Conservation (phyloP, 2,329 filamentous ascomycete genomes). For the Paecilomyces variotii region DNA sequence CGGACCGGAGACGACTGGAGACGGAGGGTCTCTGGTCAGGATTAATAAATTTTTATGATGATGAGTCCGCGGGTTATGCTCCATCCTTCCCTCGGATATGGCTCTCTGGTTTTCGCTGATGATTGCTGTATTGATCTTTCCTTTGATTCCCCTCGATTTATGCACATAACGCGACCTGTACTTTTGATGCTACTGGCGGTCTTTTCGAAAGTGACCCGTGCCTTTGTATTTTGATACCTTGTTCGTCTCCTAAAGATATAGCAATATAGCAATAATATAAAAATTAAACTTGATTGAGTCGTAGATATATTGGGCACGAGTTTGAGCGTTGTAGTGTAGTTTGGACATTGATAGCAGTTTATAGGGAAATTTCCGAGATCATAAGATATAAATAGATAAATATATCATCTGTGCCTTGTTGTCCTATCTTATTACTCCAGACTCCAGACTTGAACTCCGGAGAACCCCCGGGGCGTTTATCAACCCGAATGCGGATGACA, state of each 20-base stretch:
- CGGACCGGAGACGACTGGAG: constrained; percentile 82
- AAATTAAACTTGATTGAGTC: neutral
- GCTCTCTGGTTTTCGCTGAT: neutral
- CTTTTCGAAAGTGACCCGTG: neutral
- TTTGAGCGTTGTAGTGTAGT: neutral
- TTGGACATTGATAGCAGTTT: too few relatives aligned
- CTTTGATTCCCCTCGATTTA: neutral
- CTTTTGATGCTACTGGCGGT: neutral
- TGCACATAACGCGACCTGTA: neutral
- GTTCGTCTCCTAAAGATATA: neutral
- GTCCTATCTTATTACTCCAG: neutral
- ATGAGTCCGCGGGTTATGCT: neutral
- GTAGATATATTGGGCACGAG: too few relatives aligned
- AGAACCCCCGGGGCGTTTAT: neutral
- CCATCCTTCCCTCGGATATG: neutral
- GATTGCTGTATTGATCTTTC: neutral
- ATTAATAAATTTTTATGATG: constrained; percentile 25
- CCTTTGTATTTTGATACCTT: neutral
- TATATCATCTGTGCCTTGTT: too few relatives aligned
- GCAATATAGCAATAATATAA: neutral
- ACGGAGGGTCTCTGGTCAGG: constrained; percentile 62
- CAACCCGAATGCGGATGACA: constrained; percentile 15
- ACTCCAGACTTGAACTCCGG: neutral
- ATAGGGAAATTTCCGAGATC: too few relatives aligned
- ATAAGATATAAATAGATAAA: too few relatives aligned